Conservation (phyloP, 1,284 basidiomycete genomes). For the Erythrobasidium hasegawianum region DNA sequence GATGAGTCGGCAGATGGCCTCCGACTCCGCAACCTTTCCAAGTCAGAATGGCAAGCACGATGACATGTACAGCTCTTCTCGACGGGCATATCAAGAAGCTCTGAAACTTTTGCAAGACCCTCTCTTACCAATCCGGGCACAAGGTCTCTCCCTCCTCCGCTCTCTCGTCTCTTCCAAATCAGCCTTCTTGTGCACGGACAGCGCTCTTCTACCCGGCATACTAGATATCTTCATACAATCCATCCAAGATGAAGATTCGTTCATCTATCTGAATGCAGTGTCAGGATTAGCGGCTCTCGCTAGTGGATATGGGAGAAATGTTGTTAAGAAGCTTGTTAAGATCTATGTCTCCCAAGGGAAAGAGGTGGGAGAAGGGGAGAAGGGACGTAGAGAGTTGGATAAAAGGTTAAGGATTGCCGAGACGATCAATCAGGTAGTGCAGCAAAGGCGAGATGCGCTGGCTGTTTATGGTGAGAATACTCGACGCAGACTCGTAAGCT, state of each 20-base stretch:
- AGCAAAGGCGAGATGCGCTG: constrained; percentile 67
- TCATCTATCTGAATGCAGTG: constrained; percentile 88
- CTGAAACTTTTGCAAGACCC: constrained; percentile 84
- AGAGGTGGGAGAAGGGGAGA: constrained; percentile 48
- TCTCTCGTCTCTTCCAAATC: constrained; percentile 58
- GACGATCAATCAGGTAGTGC: constrained; percentile 74
- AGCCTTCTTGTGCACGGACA: constrained; percentile 48
- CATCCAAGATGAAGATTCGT: constrained; percentile 88
- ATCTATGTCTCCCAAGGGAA: constrained; percentile 54
- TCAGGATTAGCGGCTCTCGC: constrained; percentile 82
- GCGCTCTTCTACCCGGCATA: constrained; percentile 68
- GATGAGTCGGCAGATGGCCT: constrained; percentile 65
- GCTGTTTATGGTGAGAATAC: constrained; percentile 66
- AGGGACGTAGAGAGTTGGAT: constrained; percentile 69
- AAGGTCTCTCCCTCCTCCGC: constrained; percentile 79
- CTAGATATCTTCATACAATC: constrained; percentile 81
- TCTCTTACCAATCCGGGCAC: constrained; percentile 88
- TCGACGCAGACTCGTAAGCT: no score
- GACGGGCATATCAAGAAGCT: constrained; percentile 73
- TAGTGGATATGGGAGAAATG: constrained; percentile 66
- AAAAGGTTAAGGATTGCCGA: constrained; percentile 76
- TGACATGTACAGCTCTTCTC: constrained; percentile 36
- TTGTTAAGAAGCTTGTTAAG: constrained; percentile 62
- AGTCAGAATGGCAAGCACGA: constrained; percentile 35
- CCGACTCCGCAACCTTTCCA: constrained; percentile 49